Conservation (phyloP, 352 stramenopile genomes). For the Phytophthora parvispora region DNA sequence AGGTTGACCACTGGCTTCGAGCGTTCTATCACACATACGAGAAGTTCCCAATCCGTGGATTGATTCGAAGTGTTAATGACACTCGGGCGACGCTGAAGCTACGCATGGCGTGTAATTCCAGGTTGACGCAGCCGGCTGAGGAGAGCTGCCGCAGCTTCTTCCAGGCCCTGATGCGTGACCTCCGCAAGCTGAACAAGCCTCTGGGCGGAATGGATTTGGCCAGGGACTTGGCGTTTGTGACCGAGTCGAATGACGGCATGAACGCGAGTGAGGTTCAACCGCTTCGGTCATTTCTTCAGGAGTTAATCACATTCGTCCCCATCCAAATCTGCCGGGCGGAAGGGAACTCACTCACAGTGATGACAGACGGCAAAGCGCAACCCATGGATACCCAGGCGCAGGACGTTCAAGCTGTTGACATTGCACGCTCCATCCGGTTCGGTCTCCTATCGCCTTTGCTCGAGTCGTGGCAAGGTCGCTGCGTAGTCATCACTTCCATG, state of each 20-base stretch:
- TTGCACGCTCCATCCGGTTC: constrained; percentile 62
- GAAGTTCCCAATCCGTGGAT: constrained; percentile 40
- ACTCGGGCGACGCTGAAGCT: constrained; percentile 26
- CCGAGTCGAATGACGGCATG: background rate
- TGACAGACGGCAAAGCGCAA: constrained; percentile 54
- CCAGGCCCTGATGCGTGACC: constrained; percentile 52
- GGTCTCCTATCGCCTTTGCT: constrained; percentile 46
- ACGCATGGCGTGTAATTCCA: constrained; percentile 27
- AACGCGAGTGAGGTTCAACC: background rate
- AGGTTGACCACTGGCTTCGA: constrained; percentile 34
- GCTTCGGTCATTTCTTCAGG: constrained; percentile 24
- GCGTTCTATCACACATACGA: constrained; percentile 44
- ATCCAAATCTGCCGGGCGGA: constrained; percentile 82
- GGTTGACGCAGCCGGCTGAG: constrained; percentile 1
- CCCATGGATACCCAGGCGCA: constrained; percentile 22
- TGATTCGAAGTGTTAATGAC: constrained; percentile 44
- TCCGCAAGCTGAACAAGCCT: constrained; percentile 70
- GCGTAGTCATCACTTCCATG: constrained; percentile 55
- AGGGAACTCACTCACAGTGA: constrained; percentile 64
- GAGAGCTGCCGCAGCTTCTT: constrained; percentile 34
- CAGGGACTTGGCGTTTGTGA: constrained; percentile 25
- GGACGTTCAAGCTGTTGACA: constrained; percentile 46
- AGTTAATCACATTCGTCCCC: constrained; percentile 76
- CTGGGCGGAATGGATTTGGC: constrained; percentile 49
- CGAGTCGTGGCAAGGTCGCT: constrained; percentile 46